phyloP scores from a whole-genome alignment of 2,329 filamentous ascomycete genomes.

The Diaporthe sp. region DNA sequence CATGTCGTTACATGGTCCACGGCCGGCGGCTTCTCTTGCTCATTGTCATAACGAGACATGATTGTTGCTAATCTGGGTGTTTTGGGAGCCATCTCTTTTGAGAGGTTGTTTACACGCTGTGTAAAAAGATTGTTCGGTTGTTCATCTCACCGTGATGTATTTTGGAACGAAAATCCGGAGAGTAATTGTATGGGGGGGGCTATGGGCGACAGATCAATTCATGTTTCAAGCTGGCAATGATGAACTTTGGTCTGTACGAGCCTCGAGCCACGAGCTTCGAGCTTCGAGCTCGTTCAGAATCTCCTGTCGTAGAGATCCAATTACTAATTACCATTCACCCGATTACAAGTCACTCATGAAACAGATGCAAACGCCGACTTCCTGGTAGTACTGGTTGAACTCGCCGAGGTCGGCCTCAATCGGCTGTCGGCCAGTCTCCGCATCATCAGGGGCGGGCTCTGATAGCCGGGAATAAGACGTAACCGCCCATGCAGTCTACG shows the following conservation, averaged over 20 bases:
- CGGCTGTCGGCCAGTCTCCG: conserved; percentile 22
- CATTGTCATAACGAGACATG: conserved; percentile 24
- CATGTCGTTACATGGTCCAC: not conserved
- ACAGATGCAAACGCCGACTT: not conserved
- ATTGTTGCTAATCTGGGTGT: conserved; percentile 32
- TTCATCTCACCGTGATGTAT: conserved; percentile 26
- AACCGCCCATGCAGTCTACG: not conserved
- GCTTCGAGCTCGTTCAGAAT: not conserved
- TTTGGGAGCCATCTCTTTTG: conserved; percentile 34
- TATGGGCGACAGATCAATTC: not conserved
- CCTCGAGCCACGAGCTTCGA: not conserved
- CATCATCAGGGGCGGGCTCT: conserved; percentile 8
- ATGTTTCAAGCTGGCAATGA: not conserved
- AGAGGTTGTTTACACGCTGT: conserved; percentile 29
- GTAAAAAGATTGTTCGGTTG: conserved; percentile 23
- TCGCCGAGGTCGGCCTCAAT: conserved; percentile 28
- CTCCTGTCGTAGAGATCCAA: not conserved
- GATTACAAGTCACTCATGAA: not conserved
- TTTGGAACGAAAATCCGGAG: conserved; percentile 12
- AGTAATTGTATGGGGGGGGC: conserved; percentile 8
- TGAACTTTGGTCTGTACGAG: not conserved
- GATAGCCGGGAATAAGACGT: not conserved
- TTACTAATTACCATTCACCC: not conserved
- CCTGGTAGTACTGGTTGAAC: not conserved
- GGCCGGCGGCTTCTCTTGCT: conserved; percentile 24